Evolutionary conservation across 208 protist species (phyloP), one percentile per base, ranked within the genome.

Genomic region (Histomonas meleagridis): DNA sequence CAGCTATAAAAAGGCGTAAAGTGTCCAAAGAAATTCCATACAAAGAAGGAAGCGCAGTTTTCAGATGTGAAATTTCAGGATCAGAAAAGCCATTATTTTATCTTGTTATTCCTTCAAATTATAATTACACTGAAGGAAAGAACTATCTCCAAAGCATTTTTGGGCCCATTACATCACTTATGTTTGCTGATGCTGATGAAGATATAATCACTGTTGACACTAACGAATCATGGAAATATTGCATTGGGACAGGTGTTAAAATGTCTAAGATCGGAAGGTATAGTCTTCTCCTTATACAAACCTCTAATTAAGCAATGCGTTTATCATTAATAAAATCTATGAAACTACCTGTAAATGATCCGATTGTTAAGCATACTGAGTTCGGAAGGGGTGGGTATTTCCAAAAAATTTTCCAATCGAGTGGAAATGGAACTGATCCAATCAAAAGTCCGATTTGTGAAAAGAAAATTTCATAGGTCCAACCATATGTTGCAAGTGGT

Each of bases 211-310:
- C 76, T 21, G 32, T 86, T 10, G 76, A 86, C 38, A 55, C 76
- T 38, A 14, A 46, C 43, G 76, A 86, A 86, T 86, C 76, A 55
- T 86, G 76, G 76, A 46, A 86, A 32, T 86, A 86, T n/a, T 86
- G 40, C 46, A 86, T 86, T 43, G 76, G 55, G 26, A 86, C 76
- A n/a, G 76, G 76, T 46, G 26, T 86, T 9, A 46, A 40, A 12
- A 86, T 86, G 76, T 32, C 76, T 18, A 86, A 86, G 46, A 55
- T n/a, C 55, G 76, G 76, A 86, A 86, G 55, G 18, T 86, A 43
- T 43, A 40, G 46, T 21, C 40, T 86, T 28, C 46, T 86, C 40
- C 32, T 72, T 72, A 43, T 72, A 72, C 65, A 72, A 43, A 72
- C 65, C 16, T 26, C n/a, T 18, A 43, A 72, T 43, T 35, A 26